These are phyloP conservation scores for Carex cristatella DNA, from an alignment of 176 grass and related monocot genomes.

Conservation along the genomic window DNA sequence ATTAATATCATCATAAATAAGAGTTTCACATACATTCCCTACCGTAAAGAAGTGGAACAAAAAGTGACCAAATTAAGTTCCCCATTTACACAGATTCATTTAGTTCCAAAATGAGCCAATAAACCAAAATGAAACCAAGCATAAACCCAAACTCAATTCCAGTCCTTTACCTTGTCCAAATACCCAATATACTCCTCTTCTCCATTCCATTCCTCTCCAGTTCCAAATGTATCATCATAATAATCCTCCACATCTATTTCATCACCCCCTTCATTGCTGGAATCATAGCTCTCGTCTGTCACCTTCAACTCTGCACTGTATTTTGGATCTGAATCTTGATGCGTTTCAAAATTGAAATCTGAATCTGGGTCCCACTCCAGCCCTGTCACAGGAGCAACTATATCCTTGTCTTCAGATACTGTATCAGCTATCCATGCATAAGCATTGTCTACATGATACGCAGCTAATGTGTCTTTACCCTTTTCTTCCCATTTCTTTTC, in stretches of 20 bases:
- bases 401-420: background rate
- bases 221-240: conserved; percentile 2
- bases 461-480: background rate
- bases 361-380: background rate
- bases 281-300: conserved; percentile 1
- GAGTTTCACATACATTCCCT: background rate
- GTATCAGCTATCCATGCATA: background rate
- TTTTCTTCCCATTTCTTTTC: background rate
- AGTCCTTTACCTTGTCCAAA: background rate
- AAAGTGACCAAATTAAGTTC: too few species aligned
- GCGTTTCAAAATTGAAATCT: background rate
- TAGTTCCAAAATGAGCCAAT: background rate
- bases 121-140: background rate
- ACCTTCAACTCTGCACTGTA: background rate
- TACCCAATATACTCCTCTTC: background rate
- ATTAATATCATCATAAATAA: background rate
- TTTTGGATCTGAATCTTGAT: background rate
- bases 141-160: background rate
- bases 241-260: background rate
- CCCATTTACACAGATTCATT: background rate
- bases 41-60: too few species aligned
- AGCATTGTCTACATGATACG: background rate
- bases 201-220: background rate
- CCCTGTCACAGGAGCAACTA: background rate
- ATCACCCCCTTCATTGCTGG: background rate